A percentile compares a stretch with the other conserved stretches of the same genome.
phyloP scores from a whole-genome alignment of 495 filamentous ascomycete species.

The Penicillium coffeae region DNA sequence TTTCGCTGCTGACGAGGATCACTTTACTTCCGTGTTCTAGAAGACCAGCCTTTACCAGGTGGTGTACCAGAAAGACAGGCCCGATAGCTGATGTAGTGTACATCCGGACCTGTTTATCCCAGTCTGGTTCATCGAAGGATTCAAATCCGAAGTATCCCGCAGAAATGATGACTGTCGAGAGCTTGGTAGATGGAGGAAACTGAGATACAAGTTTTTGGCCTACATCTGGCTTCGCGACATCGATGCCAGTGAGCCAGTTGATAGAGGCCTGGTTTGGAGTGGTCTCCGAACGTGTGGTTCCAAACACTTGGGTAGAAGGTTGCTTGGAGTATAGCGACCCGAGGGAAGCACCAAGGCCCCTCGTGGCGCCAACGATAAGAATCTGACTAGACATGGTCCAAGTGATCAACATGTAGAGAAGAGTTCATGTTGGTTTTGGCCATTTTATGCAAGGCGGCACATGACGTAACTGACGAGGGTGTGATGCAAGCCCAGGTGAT shows the following conservation, averaged over 20 bases:
- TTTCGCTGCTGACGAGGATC: slow-evolving; percentile 63
- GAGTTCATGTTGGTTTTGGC: not conserved
- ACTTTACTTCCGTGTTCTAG: slow-evolving; percentile 54
- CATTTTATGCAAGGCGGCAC: not conserved
- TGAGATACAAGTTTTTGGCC: slow-evolving; percentile 47
- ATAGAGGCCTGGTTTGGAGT: slow-evolving; percentile 32
- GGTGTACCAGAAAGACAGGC: slow-evolving; percentile 62
- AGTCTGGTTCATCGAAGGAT: slow-evolving; percentile 58
- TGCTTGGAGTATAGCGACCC: slow-evolving; percentile 52
- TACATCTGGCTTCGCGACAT: slow-evolving; percentile 53
- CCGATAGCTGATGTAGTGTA: slow-evolving; percentile 66
- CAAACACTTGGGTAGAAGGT: slow-evolving; percentile 50
- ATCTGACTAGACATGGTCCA: slow-evolving; percentile 35
- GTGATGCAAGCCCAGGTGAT: not conserved
- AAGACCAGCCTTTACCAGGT: slow-evolving; percentile 52
- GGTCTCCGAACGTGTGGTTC: slow-evolving; percentile 50
- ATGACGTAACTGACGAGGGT: not conserved
- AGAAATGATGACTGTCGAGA: slow-evolving; percentile 60
- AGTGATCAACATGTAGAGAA: not conserved
- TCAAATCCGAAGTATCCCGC: slow-evolving; percentile 68
- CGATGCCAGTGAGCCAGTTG: slow-evolving; percentile 48
- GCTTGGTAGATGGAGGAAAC: slow-evolving; percentile 36
- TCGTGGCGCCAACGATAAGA: slow-evolving; percentile 63
- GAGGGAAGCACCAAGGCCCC: slow-evolving; percentile 62
- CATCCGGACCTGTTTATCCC: slow-evolving; percentile 63